Evolutionary conservation across 2,329 filamentous ascomycete species (phyloP).

Genomic region (Colletotrichum gloeosporioides): DNA sequence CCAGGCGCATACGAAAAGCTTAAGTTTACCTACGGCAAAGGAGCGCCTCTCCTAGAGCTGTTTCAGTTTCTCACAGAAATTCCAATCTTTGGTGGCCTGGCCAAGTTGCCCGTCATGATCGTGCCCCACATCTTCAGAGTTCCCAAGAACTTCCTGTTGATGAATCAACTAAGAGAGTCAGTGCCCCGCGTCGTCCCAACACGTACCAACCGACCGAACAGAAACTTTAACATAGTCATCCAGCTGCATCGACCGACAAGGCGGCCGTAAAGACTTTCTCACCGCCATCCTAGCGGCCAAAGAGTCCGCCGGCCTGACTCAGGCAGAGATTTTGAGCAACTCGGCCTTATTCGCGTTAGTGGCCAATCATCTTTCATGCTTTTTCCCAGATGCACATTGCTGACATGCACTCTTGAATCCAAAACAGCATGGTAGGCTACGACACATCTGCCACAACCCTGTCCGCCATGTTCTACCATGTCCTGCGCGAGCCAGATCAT

Average conservation of each 20-base stretch:
- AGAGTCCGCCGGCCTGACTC: background rate
- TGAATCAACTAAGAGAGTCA: constrained; percentile 3
- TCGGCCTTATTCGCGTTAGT: background rate
- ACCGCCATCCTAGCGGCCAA: constrained; percentile 1
- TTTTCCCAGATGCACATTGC: background rate
- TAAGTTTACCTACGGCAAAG: background rate
- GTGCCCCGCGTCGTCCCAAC: background rate
- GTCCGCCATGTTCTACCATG: constrained; percentile 6
- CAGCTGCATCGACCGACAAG: background rate
- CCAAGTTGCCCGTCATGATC: background rate
- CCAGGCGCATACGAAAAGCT: background rate
- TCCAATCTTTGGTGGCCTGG: background rate
- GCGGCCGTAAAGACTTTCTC: constrained; percentile 3
- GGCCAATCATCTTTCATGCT: background rate
- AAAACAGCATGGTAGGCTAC: constrained; percentile 5
- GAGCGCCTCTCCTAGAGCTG: background rate
- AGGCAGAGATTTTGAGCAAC: constrained; percentile 1
- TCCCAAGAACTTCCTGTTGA: constrained; percentile 5
- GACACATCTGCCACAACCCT: background rate
- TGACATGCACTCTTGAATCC: background rate
- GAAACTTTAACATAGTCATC: background rate
- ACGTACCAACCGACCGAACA: background rate
- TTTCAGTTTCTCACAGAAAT: constrained; percentile 5
- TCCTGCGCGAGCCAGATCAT: background rate
- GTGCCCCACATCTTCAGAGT: constrained; percentile 4